phyloP scores from a whole-genome alignment of 805 yeast genomes.

The Sporopachydermia quercuum region DNA sequence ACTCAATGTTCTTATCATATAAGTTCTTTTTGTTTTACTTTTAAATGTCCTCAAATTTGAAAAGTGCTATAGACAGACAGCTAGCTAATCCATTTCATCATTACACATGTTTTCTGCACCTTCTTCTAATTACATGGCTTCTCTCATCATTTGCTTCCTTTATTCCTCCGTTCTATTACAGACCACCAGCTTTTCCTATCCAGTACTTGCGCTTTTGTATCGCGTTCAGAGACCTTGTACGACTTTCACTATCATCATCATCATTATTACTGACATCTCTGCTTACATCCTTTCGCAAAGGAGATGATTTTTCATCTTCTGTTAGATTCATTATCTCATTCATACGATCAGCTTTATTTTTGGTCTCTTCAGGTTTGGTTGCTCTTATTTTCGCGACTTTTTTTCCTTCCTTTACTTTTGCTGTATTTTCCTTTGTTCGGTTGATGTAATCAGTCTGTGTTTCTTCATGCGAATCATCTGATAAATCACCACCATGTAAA shows the following conservation, averaged over 20 bases:
- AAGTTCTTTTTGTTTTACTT: too few relatives aligned
- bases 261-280: neutral
- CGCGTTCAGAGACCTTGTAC: neutral
- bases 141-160: too few relatives aligned
- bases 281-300: neutral
- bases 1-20: too few relatives aligned
- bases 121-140: too few relatives aligned
- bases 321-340: neutral
- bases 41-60: too few relatives aligned
- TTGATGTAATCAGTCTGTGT: neutral
- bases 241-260: neutral
- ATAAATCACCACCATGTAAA: conserved; percentile 12
- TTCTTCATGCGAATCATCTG: conserved; percentile 4
- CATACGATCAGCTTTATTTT: conserved; percentile 6
- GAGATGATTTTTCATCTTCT: neutral
- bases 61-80: too few relatives aligned
- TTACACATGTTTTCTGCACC: too few relatives aligned
- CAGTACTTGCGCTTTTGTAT: neutral
- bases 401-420: conserved; percentile 2
- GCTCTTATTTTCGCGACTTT: neutral
- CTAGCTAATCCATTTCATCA: too few relatives aligned
- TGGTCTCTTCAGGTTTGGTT: neutral
- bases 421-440: neutral
- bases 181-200: neutral
- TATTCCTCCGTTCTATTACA: too few relatives aligned